These are phyloP conservation scores for Nakaseomyces sp. DNA, from an alignment of 1,139 yeast genomes.

Conservation along the genomic window DNA sequence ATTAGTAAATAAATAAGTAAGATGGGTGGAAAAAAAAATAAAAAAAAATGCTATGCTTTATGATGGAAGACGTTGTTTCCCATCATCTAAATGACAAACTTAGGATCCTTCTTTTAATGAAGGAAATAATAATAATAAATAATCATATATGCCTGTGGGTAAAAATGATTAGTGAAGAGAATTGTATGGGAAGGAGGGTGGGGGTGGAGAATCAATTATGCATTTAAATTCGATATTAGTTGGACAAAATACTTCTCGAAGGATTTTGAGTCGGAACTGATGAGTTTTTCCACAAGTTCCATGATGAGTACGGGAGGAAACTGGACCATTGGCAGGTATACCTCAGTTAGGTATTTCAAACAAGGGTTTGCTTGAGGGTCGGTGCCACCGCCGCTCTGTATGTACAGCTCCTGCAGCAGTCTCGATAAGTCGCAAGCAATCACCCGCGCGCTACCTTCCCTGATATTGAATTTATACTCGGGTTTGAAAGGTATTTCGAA, in stretches of 20 bases:
- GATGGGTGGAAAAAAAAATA: neutral
- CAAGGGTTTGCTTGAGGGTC: conserved; percentile 34
- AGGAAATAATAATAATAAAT: too few relatives aligned
- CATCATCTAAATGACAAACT: too few relatives aligned
- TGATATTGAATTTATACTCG: conserved; percentile 47
- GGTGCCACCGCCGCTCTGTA: conserved; percentile 21
- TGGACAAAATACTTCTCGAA: conserved; percentile 54
- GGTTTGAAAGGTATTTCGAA: conserved; percentile 77
- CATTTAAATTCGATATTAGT: neutral
- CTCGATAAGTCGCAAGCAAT: conserved; percentile 69
- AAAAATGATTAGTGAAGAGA: neutral
- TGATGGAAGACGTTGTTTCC: too few relatives aligned
- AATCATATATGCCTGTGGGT: neutral
- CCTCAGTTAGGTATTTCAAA: conserved; percentile 41
- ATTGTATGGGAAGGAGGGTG: neutral
- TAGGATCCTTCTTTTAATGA: too few relatives aligned
- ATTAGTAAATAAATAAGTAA: too few relatives aligned
- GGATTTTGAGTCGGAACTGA: conserved; percentile 45
- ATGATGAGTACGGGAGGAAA: conserved; percentile 47
- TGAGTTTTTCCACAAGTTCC: conserved; percentile 50
- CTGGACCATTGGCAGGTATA: conserved; percentile 52
- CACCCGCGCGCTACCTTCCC: conserved; percentile 71
- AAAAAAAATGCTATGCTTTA: neutral
- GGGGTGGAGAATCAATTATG: neutral
- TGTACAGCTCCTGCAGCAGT: conserved; percentile 55